Evolutionary conservation across 306 rosid species (phyloP), one percentile per base, ranked within the genome.

Genomic region (Rubus idaeus): DNA sequence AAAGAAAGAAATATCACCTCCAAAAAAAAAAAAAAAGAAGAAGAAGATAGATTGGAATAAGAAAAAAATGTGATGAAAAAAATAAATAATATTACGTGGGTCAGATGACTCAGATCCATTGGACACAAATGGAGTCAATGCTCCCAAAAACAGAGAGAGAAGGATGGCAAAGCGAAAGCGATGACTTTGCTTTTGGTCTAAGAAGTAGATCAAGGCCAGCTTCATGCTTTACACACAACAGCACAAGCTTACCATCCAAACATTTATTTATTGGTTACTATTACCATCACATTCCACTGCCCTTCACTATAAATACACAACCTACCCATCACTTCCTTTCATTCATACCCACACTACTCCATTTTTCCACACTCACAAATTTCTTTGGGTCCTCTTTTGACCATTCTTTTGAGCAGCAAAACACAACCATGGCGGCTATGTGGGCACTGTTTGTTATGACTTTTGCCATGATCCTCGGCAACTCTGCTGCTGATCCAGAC

Each of bases 401-500:
- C 64, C 10, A 0, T 14, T 30, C 35, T 30, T 30, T 30, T 30
- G 35, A 77, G 39, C 26, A 21, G n/a, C 30, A 23, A 5, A 66
- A 1, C 62, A 69, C 23, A 3, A 79, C 21, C 57, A 92, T 90
- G 92, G 85, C 82, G 52, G 75, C 88, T 6, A 0, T 62, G 47
- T 55, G 66, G 40, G 46, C 71, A 3, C 78, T 87, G 5, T 44
- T 83, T 62, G 51, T 86, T 7, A 2, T 79, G 45, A 74, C 89
- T 50, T 65, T 86, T 53, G 85, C 88, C 83, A 14, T 85, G 74
- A 60, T 85, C 74, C 65, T 84, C 6, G 69, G 83, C 74, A 74
- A 78, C 62, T 55, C 80, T 44, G 68, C 83, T 17, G 89, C 98
- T 72, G 98, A 94, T 83, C 89, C 94, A 11, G 98, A 91, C 84